Evolutionary conservation across 1,284 basidiomycete species (phyloP).

Genomic region (Tilletia indica): DNA sequence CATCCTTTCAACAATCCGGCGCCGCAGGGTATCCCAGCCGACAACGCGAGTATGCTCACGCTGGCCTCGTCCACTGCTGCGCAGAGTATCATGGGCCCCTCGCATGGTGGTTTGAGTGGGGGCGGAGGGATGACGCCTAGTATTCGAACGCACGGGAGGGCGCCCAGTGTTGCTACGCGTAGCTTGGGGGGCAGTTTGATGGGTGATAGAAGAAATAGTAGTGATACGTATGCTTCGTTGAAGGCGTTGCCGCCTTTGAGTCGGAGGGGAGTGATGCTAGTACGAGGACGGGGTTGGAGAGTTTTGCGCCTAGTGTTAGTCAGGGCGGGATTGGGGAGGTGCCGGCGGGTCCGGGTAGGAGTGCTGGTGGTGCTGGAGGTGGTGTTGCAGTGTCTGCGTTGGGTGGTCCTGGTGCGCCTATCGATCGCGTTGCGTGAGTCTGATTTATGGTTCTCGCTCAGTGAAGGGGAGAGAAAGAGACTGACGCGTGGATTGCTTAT

Average conservation of each 20-base stretch:
- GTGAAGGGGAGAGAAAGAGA: not conserved
- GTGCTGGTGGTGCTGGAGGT: not conserved
- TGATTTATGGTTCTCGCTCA: constrained; percentile 1
- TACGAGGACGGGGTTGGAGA: constrained; percentile 32
- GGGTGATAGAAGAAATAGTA: constrained; percentile 43
- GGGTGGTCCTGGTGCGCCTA: constrained; percentile 24
- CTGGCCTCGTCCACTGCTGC: constrained; percentile 77
- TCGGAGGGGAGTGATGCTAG: constrained; percentile 45
- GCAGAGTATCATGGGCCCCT: constrained; percentile 35
- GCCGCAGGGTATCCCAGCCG: constrained; percentile 80
- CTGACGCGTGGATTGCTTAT: not conserved
- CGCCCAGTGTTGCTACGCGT: constrained; percentile 24
- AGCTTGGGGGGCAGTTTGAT: constrained; percentile 45
- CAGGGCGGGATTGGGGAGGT: not conserved
- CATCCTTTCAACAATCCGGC: constrained; percentile 93
- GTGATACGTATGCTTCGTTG: constrained; percentile 47
- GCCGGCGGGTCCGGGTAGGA: not conserved
- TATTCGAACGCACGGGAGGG: constrained; percentile 27
- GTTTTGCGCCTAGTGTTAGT: constrained; percentile 25
- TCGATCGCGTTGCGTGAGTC: constrained; percentile 25
- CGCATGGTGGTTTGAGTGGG: not conserved
- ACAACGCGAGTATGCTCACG: constrained; percentile 87
- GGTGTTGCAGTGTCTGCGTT: not conserved
- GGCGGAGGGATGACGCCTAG: constrained; percentile 16
- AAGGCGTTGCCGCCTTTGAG: constrained; percentile 49